A percentile compares a stretch with the other conserved stretches of the same genome.
phyloP scores from a whole-genome alignment of 768 basidiomycete species.

The Pleurotus sapidus region DNA sequence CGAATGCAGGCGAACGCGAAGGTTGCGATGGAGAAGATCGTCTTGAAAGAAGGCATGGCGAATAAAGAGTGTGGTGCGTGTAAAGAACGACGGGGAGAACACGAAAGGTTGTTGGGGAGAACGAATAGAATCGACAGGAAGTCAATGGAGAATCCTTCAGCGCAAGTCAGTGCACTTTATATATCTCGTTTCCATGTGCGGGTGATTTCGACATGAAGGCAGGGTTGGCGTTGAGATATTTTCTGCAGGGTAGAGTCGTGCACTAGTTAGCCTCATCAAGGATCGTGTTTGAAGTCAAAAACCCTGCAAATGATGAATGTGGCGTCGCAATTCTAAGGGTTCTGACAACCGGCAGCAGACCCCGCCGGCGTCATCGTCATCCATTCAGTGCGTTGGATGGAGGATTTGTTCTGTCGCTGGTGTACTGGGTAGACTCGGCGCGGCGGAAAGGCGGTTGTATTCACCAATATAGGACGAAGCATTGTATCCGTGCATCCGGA shows the following conservation, averaged over 20 bases:
- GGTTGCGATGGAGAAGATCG: conserved; percentile 19
- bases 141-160: not conserved
- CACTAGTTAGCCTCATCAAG: not conserved
- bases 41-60: conserved; percentile 22
- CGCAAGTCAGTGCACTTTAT: no score
- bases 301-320: not conserved
- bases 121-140: conserved; percentile 1
- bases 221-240: not conserved
- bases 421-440: no score
- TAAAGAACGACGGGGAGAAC: conserved; percentile 3
- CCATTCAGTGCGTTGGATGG: no score
- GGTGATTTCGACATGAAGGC: not conserved
- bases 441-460: no score
- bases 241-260: not conserved
- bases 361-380: not conserved
- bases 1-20: conserved; percentile 17
- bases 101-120: not conserved
- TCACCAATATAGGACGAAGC: no score
- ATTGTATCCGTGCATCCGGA: no score
- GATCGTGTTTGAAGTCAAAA: not conserved
- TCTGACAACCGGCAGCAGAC: not conserved
- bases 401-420: no score
- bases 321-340: not conserved
- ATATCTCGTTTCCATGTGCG: no score
- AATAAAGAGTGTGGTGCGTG: conserved; percentile 12